Evolutionary conservation across 2,329 filamentous ascomycete genomes (phyloP).

Genomic region (Penicillium freii): DNA sequence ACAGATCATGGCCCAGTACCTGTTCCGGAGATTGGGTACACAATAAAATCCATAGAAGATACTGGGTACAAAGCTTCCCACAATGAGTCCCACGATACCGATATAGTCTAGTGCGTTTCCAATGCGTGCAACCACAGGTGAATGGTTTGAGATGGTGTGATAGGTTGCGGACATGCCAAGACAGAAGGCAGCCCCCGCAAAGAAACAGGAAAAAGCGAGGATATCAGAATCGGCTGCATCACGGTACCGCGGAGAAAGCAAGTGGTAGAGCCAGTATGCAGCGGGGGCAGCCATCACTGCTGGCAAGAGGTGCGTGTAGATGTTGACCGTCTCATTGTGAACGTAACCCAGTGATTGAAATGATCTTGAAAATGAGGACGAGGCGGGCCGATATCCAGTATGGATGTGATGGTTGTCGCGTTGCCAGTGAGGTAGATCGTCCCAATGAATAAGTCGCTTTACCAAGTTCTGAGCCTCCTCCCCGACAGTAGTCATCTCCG

Average conservation of each 20-base stretch:
- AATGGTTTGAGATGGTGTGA: conserved; percentile 84
- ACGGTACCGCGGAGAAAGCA: conserved; percentile 64
- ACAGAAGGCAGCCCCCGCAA: conserved; percentile 69
- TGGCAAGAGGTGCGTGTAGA: conserved; percentile 70
- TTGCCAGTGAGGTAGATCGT: conserved; percentile 54
- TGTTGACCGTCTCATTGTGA: conserved; percentile 70
- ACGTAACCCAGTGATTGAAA: conserved; percentile 60
- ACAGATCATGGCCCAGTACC: conserved; percentile 78
- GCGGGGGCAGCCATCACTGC: conserved; percentile 57
- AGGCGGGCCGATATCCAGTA: conserved; percentile 63
- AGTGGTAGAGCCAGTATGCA: conserved; percentile 54
- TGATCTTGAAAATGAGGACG: conserved; percentile 60
- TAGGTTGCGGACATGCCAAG: conserved; percentile 81
- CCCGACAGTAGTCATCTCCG: conserved; percentile 19
- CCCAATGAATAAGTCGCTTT: conserved; percentile 48
- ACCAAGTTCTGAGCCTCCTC: conserved; percentile 30
- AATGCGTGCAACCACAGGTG: conserved; percentile 69
- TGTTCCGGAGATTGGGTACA: conserved; percentile 60
- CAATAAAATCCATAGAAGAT: conserved; percentile 85
- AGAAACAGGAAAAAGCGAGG: conserved; percentile 75
- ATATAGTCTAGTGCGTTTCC: conserved; percentile 94
- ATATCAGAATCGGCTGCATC: conserved; percentile 63
- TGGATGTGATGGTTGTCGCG: conserved; percentile 69
- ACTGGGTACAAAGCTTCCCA: conserved; percentile 85
- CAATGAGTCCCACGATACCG: conserved; percentile 87